Percentiles rank a stretch among this genome's conserved stretches.
Evolutionary conservation across 2,329 filamentous ascomycete species (phyloP).

Genomic region (Sporothrix protearum): DNA sequence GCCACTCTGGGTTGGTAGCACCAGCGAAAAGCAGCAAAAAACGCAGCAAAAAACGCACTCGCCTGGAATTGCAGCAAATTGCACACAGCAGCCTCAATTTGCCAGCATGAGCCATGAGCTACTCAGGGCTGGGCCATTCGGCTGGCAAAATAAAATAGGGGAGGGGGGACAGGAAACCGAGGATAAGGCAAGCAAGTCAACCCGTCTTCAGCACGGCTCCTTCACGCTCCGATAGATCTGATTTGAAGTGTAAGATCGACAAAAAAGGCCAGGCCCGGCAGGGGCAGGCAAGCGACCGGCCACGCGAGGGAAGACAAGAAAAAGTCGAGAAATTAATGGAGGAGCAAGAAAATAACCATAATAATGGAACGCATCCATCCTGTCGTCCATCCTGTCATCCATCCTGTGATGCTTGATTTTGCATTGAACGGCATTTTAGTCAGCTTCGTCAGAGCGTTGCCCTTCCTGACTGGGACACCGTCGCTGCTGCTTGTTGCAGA

Average conservation of each 20-base stretch:
- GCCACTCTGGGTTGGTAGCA: not conserved
- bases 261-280: not conserved
- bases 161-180: not conserved
- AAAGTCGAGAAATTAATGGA: too few relatives aligned
- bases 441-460: not conserved
- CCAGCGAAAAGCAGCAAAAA: not conserved
- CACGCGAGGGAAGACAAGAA: too few relatives aligned
- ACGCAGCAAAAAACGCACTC: not conserved
- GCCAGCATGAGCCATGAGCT: not conserved
- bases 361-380: not conserved
- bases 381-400: too few relatives aligned
- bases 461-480: not conserved
- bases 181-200: not conserved
- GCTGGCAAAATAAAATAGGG: not conserved
- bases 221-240: slow-evolving; percentile 6
- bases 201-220: not conserved
- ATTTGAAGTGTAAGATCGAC: slow-evolving; percentile 2
- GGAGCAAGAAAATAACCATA: not conserved
- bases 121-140: not conserved
- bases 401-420: not conserved
- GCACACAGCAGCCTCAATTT: too few relatives aligned
- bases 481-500: not conserved
- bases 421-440: not conserved
- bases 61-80: not conserved
- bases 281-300: not conserved